Conservation (phyloP, 1,139 yeast genomes). For the Suhomyces choctaworum region DNA sequence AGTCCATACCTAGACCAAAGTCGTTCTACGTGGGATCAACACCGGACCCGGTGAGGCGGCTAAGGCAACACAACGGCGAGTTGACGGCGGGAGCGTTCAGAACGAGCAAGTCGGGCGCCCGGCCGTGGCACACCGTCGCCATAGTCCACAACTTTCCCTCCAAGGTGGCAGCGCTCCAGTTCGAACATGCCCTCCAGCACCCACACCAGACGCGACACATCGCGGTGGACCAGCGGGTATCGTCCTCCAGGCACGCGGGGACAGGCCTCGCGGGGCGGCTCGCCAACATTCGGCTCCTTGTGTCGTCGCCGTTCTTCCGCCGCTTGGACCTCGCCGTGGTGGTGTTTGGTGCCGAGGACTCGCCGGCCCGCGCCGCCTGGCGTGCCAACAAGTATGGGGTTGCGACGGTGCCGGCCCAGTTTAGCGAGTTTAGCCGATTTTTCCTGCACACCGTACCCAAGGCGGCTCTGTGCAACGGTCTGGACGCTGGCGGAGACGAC, state of each 20-base stretch:
- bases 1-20: conserved; percentile 53
- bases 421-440: background rate
- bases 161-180: conserved; percentile 68
- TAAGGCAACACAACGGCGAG: conserved; percentile 78
- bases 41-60: conserved; percentile 65
- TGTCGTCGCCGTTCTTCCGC: conserved; percentile 42
- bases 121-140: conserved; percentile 75
- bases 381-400: background rate
- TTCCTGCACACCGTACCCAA: too few relatives aligned
- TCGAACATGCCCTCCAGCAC: conserved; percentile 81
- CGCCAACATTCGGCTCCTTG: conserved; percentile 51
- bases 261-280: conserved; percentile 47
- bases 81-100: conserved; percentile 66
- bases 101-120: conserved; percentile 52
- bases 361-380: conserved; percentile 1
- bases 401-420: background rate
- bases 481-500: too few relatives aligned
- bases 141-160: conserved; percentile 72
- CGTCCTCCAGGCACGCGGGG: conserved; percentile 31
- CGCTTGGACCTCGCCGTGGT: conserved; percentile 42
- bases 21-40: conserved; percentile 77
- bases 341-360: conserved; percentile 40
- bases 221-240: conserved; percentile 26
- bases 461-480: too few relatives aligned
- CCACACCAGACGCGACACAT: conserved; percentile 65